Conservation (phyloP, 768 basidiomycete species). For the Pisolithus sp. region DNA sequence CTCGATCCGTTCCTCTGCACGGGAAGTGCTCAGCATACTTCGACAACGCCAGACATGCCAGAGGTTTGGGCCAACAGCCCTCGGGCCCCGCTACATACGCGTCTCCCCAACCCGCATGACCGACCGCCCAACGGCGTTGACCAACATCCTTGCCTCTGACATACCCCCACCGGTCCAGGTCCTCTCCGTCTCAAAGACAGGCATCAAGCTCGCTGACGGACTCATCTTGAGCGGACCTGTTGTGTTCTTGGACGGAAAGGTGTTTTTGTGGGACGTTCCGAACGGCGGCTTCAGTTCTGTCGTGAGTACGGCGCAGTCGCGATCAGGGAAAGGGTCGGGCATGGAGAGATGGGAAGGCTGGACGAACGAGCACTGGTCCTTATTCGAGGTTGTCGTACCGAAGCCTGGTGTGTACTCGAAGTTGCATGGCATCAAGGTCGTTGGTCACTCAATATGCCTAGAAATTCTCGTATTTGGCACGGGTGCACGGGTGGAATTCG, state of each 20-base stretch:
- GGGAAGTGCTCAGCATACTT: neutral
- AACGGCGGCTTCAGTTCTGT: slow-evolving; percentile 9
- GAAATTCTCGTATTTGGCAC: slow-evolving; percentile 91
- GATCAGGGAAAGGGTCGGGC: neutral
- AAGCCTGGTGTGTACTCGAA: slow-evolving; percentile 65
- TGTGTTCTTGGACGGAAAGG: slow-evolving; percentile 80
- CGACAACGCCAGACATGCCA: neutral
- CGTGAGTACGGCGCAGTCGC: neutral
- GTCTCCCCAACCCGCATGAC: slow-evolving; percentile 3
- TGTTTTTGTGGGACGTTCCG: slow-evolving; percentile 88
- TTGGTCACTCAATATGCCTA: slow-evolving; percentile 23
- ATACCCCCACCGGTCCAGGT: slow-evolving; percentile 68
- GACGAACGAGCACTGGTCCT: slow-evolving; percentile 64
- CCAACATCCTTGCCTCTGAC: slow-evolving; percentile 70
- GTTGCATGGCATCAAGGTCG: neutral
- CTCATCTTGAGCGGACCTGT: slow-evolving; percentile 70
- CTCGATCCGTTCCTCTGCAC: neutral
- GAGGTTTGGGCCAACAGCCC: neutral
- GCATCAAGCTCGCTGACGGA: slow-evolving; percentile 72
- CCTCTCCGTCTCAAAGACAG: slow-evolving; percentile 52
- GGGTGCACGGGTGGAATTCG: slow-evolving; percentile 61
- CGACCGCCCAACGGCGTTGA: slow-evolving; percentile 33
- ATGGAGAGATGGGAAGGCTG: slow-evolving; percentile 55
- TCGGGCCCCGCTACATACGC: slow-evolving; percentile 1
- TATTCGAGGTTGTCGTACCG: slow-evolving; percentile 79